These are phyloP conservation scores for Starmerella sp. DNA, from an alignment of 805 yeast species.

Conservation along the genomic window DNA sequence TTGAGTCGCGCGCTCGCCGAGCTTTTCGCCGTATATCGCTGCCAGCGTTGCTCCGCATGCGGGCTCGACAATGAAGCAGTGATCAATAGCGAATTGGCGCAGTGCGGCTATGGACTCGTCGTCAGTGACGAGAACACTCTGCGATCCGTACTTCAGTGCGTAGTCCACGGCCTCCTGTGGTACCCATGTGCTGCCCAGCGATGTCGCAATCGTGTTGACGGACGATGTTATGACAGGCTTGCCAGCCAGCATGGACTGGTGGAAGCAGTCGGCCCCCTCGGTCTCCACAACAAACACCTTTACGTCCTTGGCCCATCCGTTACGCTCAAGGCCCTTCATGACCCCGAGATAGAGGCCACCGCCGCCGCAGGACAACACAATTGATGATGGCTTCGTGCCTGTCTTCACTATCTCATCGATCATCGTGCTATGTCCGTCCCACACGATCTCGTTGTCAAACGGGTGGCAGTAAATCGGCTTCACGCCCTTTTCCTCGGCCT, in stretches of 20 bases:
- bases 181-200: slow-evolving; percentile 52
- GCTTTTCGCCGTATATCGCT: slow-evolving; percentile 27
- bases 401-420: slow-evolving; percentile 82
- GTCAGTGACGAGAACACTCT: slow-evolving; percentile 41
- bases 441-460: slow-evolving; percentile 81
- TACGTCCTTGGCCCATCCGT: slow-evolving; percentile 26
- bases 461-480: slow-evolving; percentile 87
- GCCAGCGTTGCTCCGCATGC: slow-evolving; percentile 65
- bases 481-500: slow-evolving; percentile 45
- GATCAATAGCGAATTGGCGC: slow-evolving; percentile 40
- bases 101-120: slow-evolving; percentile 45
- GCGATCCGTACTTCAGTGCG: slow-evolving; percentile 33
- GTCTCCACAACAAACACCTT: slow-evolving; percentile 48
- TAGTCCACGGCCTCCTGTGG: slow-evolving; percentile 40
- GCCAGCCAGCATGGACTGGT: slow-evolving; percentile 39
- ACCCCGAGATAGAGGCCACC: slow-evolving; percentile 90
- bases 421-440: slow-evolving; percentile 92
- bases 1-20: background rate
- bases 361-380: slow-evolving; percentile 90
- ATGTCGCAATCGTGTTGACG: slow-evolving; percentile 47
- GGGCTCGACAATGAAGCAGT: slow-evolving; percentile 48
- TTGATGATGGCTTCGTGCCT: slow-evolving; percentile 52
- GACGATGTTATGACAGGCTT: slow-evolving; percentile 34
- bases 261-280: slow-evolving; percentile 29
- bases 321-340: slow-evolving; percentile 66